phyloP scores from a whole-genome alignment of 768 basidiomycete genomes.

The Hysterangium stoloniferum region DNA sequence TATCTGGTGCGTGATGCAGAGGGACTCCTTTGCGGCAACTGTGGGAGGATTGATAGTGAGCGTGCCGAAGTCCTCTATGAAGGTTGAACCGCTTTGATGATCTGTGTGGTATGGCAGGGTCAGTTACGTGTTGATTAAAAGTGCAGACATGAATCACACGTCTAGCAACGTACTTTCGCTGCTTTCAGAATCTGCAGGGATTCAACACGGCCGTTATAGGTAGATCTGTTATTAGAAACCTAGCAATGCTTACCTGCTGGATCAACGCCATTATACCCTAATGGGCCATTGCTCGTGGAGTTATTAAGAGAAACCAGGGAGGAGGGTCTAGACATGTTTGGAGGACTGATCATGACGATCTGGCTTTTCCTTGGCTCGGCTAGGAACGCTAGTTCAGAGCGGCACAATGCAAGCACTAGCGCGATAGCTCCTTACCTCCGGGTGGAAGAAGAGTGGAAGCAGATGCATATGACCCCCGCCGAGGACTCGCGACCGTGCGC shows the following conservation, averaged over 20 bases:
- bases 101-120: not conserved
- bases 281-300: no score
- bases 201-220: not conserved
- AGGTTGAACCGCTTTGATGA: not conserved
- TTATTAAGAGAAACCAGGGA: no score
- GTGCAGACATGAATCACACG: not conserved
- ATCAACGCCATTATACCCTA: no score
- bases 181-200: not conserved
- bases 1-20: conserved; percentile 27
- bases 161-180: not conserved
- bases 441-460: not conserved
- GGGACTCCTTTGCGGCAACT: conserved; percentile 8
- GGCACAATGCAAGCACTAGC: not conserved
- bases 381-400: no score
- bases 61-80: not conserved
- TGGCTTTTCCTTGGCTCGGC: no score
- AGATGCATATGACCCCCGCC: not conserved
- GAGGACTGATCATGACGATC: no score
- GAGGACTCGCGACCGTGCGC: not conserved
- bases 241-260: no score
- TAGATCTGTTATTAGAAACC: not conserved
- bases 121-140: not conserved
- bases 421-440: not conserved
- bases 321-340: no score
- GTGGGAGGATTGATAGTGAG: conserved; percentile 1